phyloP scores from a whole-genome alignment of 306 rosid species.

The Vachellia collinsii region DNA sequence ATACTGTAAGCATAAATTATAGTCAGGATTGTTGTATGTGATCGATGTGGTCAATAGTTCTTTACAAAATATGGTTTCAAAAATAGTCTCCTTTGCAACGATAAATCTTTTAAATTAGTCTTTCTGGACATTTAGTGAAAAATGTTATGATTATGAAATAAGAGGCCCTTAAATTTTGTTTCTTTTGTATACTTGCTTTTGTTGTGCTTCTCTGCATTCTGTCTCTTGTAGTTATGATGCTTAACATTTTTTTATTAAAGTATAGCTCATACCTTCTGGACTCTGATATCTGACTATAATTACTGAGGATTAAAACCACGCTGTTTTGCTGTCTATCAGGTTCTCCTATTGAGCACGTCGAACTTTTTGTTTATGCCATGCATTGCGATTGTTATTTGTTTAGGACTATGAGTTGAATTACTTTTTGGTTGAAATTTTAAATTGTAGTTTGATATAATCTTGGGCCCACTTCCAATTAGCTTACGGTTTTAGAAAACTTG shows the following conservation, averaged over 20 bases:
- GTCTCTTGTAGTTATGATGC: not conserved
- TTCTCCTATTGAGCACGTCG: not conserved
- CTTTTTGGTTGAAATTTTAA: no score
- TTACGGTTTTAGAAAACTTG: no score
- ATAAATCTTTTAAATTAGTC: conserved; percentile 12
- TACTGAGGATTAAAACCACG: not conserved
- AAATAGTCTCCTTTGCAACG: not conserved
- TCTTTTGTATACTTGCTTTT: not conserved
- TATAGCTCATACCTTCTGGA: not conserved
- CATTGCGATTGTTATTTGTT: not conserved
- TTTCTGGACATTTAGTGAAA: not conserved
- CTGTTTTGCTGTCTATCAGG: not conserved
- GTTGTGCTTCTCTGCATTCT: conserved; percentile 11
- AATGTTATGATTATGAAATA: not conserved
- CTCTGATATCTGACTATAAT: not conserved
- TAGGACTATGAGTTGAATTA: not conserved
- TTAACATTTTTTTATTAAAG: conserved; percentile 18
- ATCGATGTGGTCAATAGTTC: conserved; percentile 24
- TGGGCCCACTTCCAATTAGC: no score
- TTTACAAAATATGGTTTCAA: conserved; percentile 21
- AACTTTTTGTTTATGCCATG: not conserved
- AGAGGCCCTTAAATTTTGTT: not conserved
- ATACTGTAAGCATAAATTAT: conserved; percentile 62
- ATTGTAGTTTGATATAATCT: no score
- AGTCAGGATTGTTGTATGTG: conserved; percentile 20